These are phyloP conservation scores for Cucumis sativus DNA, from an alignment of 306 rosid genomes.

Conservation along the genomic window Cucumber_9930_V3 NC_026659.2:4918001-4918500, in stretches of 20 bases:
- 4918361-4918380: neutral
- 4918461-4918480: neutral
- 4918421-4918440: slow-evolving; percentile 3
- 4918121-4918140: slow-evolving; percentile 12
- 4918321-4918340: neutral
- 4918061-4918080: neutral
- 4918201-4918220: neutral
- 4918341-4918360: neutral
- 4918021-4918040: neutral
- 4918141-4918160: slow-evolving; percentile 10
- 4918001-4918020: neutral
- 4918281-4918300: slow-evolving; percentile 3
- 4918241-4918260: neutral
- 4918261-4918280: slow-evolving; percentile 6
- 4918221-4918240: neutral
- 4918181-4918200: neutral
- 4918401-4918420: neutral
- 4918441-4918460: neutral
- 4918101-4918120: slow-evolving; percentile 9
- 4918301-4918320: neutral
- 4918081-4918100: slow-evolving; percentile 1
- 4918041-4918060: neutral
- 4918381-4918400: neutral
- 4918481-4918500: neutral
- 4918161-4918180: slow-evolving; percentile 5